phyloP scores from a whole-genome alignment of 1,139 yeast species.

The Magnusiomyces ingens region DNA sequence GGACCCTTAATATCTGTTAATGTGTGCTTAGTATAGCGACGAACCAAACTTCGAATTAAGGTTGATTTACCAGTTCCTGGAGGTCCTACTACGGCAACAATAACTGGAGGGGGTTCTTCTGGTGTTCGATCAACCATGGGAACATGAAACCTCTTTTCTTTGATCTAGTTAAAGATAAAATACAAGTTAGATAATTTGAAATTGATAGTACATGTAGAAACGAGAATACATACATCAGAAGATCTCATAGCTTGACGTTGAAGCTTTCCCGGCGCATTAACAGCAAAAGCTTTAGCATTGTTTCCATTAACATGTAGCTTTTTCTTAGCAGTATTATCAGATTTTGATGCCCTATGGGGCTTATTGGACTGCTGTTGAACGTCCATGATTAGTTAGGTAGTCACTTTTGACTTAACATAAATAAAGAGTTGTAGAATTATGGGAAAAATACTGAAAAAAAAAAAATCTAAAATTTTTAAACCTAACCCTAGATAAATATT shows the following conservation, averaged over 20 bases:
- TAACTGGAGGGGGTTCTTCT: constrained; percentile 95
- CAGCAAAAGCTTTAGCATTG: constrained; percentile 93
- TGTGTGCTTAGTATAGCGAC: constrained; percentile 84
- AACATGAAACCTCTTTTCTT: constrained; percentile 83
- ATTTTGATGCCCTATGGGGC: constrained; percentile 43
- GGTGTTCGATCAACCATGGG: constrained; percentile 98
- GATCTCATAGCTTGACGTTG: constrained; percentile 80
- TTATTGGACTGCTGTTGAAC: constrained; percentile 35
- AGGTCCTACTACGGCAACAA: constrained; percentile 96
- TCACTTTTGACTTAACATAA: not conserved
- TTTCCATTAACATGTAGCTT: constrained; percentile 86
- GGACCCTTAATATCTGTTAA: constrained; percentile 89
- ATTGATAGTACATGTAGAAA: not conserved
- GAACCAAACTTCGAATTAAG: constrained; percentile 77
- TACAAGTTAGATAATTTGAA: constrained; percentile 1
- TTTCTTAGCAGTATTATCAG: constrained; percentile 61
- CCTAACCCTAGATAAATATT: not conserved
- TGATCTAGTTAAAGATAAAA: constrained; percentile 27
- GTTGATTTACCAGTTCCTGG: constrained; percentile 99
- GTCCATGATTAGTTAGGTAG: constrained; percentile 4
- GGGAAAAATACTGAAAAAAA: not conserved
- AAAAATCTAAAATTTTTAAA: not conserved
- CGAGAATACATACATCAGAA: constrained; percentile 55
- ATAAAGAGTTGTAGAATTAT: not conserved
- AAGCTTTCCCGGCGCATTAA: constrained; percentile 82